phyloP scores from a whole-genome alignment of 169 alveolate species.

The Theileria orientalis region DNA sequence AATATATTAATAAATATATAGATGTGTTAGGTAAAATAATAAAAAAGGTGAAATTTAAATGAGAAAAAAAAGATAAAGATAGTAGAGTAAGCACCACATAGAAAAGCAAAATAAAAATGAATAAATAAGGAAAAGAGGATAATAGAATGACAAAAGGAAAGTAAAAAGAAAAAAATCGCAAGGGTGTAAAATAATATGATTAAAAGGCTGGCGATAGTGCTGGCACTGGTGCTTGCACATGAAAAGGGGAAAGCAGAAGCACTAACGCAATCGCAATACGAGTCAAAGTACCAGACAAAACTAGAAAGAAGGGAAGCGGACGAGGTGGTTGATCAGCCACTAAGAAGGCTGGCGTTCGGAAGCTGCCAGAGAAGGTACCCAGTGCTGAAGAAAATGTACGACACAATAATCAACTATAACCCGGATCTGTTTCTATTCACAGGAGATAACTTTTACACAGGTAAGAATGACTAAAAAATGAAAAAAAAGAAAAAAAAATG shows the following conservation, averaged over 20 bases:
- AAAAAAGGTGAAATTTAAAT: too few species aligned
- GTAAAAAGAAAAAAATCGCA: background rate
- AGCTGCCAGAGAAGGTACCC: slow-evolving; percentile 60
- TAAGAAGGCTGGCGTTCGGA: slow-evolving; percentile 53
- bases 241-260: background rate
- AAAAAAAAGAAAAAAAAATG: too few species aligned
- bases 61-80: background rate
- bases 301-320: slow-evolving; percentile 13
- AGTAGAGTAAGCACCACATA: background rate
- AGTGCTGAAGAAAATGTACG: slow-evolving; percentile 22
- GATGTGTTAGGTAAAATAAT: too few species aligned
- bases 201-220: background rate
- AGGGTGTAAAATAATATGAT: background rate
- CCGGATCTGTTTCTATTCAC: slow-evolving; percentile 81
- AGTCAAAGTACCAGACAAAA: slow-evolving; percentile 9
- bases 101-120: background rate
- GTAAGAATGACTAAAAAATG: slow-evolving; percentile 10
- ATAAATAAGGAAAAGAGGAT: too few species aligned
- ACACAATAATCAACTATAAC: slow-evolving; percentile 38
- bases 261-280: slow-evolving; percentile 12
- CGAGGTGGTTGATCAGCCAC: slow-evolving; percentile 47
- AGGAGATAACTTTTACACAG: slow-evolving; percentile 78
- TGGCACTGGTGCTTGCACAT: background rate
- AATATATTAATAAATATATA: too few species aligned
- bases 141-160: background rate